phyloP scores from a whole-genome alignment of 768 basidiomycete species.

The Hygrocybe coccinea region DNA sequence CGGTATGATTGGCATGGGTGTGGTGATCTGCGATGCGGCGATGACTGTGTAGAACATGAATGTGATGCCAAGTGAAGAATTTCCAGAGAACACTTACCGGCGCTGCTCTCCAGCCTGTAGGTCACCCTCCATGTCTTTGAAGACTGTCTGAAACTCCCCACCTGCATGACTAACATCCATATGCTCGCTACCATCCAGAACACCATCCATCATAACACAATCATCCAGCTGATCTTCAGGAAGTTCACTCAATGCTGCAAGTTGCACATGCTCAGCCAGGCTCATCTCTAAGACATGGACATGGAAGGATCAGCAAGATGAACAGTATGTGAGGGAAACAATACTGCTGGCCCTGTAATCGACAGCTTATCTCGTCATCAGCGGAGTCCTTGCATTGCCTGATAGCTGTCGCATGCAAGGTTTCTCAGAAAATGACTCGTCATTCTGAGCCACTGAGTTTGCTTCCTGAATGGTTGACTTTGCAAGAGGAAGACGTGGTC shows the following conservation, averaged over 20 bases:
- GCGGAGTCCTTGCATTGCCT: background rate
- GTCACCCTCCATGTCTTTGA: background rate
- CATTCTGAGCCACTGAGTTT: background rate
- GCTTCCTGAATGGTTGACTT: background rate
- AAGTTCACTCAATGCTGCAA: too few relatives aligned
- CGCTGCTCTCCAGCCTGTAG: background rate
- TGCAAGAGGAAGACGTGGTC: background rate
- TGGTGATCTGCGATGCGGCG: background rate
- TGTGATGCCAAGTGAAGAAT: too few relatives aligned
- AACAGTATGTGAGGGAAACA: too few relatives aligned
- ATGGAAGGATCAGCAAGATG: too few relatives aligned
- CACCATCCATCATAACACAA: too few relatives aligned
- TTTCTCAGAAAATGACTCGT: background rate
- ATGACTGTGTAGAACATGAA: background rate
- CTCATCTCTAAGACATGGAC: too few relatives aligned
- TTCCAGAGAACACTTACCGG: too few relatives aligned
- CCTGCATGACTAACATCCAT: slow-evolving; percentile 23
- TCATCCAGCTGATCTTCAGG: too few relatives aligned
- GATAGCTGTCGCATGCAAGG: background rate
- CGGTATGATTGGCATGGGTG: slow-evolving; percentile 3
- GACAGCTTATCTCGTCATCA: background rate
- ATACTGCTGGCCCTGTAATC: background rate
- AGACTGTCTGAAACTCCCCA: slow-evolving; percentile 9
- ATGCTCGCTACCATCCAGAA: background rate
- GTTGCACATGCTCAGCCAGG: too few relatives aligned